phyloP scores from a whole-genome alignment of 192 early-diverging fungal species.

The Jimgerdemannia flammicorona region DNA sequence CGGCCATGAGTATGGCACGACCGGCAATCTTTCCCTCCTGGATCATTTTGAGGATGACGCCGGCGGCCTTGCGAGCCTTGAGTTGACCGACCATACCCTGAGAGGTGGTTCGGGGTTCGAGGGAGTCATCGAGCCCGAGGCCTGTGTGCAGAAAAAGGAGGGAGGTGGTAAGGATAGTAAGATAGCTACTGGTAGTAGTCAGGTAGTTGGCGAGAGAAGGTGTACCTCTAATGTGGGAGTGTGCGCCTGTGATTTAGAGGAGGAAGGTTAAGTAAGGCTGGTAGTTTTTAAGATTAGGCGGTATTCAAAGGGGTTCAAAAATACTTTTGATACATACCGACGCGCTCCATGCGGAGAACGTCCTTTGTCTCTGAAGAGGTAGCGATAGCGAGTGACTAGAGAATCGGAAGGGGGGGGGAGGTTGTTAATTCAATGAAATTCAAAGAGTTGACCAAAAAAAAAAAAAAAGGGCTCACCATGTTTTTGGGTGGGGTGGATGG shows the following conservation, averaged over 20 bases:
- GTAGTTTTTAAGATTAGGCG: too few species aligned
- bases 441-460: too few species aligned
- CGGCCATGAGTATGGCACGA: constrained; percentile 95
- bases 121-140: constrained; percentile 89
- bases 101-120: constrained; percentile 80
- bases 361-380: constrained; percentile 57
- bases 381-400: constrained; percentile 39
- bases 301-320: too few species aligned
- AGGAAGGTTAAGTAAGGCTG: too few species aligned
- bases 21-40: constrained; percentile 98
- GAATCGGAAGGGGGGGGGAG: not conserved
- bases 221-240: constrained; percentile 85
- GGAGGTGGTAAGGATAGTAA: too few species aligned
- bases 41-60: constrained; percentile 95
- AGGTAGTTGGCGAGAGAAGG: too few species aligned
- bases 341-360: constrained; percentile 82
- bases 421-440: too few species aligned
- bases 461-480: not conserved
- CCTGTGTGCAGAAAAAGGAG: constrained; percentile 35
- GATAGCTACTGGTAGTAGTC: too few species aligned
- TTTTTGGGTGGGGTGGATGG: too few species aligned
- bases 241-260: constrained; percentile 76
- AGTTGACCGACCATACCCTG: constrained; percentile 99
- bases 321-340: constrained; percentile 57
- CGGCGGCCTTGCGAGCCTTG: constrained; percentile 93